Evolutionary conservation across 768 basidiomycete genomes (phyloP).

Genomic region (Xerocomus brunneocitrinus): DNA sequence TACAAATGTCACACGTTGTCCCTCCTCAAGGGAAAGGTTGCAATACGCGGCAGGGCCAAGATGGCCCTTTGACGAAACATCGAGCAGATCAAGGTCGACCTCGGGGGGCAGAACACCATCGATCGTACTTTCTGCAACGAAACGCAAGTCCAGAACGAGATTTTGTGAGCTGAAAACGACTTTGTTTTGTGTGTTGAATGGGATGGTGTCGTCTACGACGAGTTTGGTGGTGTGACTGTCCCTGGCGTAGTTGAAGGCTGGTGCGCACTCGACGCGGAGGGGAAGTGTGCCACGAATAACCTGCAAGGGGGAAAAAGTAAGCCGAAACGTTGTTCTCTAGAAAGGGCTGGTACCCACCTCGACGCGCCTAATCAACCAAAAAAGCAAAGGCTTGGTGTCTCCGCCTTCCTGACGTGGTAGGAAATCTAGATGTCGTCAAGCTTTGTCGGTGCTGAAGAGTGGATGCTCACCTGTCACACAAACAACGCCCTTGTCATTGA

Average conservation of each 20-base stretch:
- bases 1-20: slow-evolving; percentile 88
- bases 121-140: slow-evolving; percentile 54
- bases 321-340: neutral
- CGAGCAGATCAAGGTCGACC: slow-evolving; percentile 55
- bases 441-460: neutral
- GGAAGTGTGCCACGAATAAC: slow-evolving; percentile 82
- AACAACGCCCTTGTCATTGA: slow-evolving; percentile 85
- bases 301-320: slow-evolving; percentile 24
- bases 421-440: slow-evolving; percentile 49
- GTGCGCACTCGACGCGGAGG: slow-evolving; percentile 84
- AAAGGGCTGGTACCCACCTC: slow-evolving; percentile 40
- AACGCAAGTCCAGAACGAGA: slow-evolving; percentile 72
- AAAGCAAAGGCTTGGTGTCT: slow-evolving; percentile 56
- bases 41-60: slow-evolving; percentile 61
- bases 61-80: slow-evolving; percentile 68
- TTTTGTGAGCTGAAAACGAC: slow-evolving; percentile 57
- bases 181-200: slow-evolving; percentile 44
- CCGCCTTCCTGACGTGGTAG: slow-evolving; percentile 56
- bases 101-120: slow-evolving; percentile 48
- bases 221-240: slow-evolving; percentile 63
- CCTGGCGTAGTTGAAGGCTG: slow-evolving; percentile 94
- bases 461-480: slow-evolving; percentile 61
- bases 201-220: slow-evolving; percentile 44
- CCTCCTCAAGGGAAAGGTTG: slow-evolving; percentile 67
- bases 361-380: slow-evolving; percentile 81